A percentile compares a stretch with the other conserved stretches of the same genome.
phyloP scores from a whole-genome alignment of 148 eudicot genomes.

The Rhododendron simsii region DNA sequence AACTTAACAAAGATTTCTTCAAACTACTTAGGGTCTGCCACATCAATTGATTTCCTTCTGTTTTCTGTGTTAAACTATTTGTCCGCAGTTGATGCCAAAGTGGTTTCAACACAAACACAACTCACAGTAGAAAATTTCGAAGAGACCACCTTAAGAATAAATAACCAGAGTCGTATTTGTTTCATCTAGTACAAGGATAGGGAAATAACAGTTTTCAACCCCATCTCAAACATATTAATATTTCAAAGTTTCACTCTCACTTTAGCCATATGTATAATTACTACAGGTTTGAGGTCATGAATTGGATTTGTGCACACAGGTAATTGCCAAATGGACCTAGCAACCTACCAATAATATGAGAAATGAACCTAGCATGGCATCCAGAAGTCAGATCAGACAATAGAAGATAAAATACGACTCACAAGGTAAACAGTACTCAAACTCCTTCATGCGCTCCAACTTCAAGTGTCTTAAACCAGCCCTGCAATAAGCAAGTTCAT shows the following conservation, averaged over 20 bases:
- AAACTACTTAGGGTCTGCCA: neutral
- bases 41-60: no score
- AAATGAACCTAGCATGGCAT: neutral
- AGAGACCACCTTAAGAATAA: neutral
- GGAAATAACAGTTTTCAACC: neutral
- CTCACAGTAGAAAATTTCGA: neutral
- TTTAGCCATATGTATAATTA: neutral
- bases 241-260: neutral
- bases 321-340: neutral
- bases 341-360: neutral
- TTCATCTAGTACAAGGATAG: neutral
- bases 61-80: neutral
- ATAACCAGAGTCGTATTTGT: neutral
- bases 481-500: slow-evolving; percentile 41
- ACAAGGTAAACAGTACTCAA: slow-evolving; percentile 97
- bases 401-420: slow-evolving; percentile 24
- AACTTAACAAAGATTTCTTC: neutral
- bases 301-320: neutral
- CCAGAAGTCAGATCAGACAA: neutral
- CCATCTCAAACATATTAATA: neutral
- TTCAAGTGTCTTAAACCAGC: slow-evolving; percentile 75
- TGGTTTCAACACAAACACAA: neutral
- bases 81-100: neutral
- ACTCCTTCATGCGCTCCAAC: slow-evolving; percentile 79
- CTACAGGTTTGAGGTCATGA: neutral